A percentile compares a stretch with the other conserved stretches of the same genome.
Evolutionary conservation across 225 moss, liverwort and hornwort genomes (phyloP).

Genomic region (Sphagnum contortum): DNA sequence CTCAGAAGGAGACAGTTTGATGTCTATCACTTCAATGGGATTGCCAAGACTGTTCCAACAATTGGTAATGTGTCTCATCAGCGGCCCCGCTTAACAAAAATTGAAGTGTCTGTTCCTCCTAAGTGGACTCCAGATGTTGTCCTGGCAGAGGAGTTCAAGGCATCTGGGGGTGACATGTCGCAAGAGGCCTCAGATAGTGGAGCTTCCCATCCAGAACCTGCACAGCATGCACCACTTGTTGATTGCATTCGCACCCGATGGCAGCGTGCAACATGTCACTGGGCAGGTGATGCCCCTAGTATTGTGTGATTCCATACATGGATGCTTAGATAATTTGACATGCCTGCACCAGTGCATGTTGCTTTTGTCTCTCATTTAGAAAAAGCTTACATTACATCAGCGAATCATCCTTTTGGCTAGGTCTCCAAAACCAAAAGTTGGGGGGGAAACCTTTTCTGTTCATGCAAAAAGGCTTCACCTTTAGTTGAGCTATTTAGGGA

Average conservation of each 20-base stretch:
- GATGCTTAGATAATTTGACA: too few species aligned
- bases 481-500: too few species aligned
- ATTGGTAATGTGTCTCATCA: slow-evolving; percentile 63
- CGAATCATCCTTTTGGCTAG: too few species aligned
- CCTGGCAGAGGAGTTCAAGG: slow-evolving; percentile 67
- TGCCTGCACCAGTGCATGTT: too few species aligned
- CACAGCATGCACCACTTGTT: slow-evolving; percentile 95
- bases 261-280: slow-evolving; percentile 94
- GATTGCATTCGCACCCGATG: slow-evolving; percentile 97
- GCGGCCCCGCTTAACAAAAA: slow-evolving; percentile 63
- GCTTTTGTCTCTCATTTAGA: too few species aligned
- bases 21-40: slow-evolving; percentile 92
- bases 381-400: too few species aligned
- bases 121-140: slow-evolving; percentile 94
- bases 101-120: slow-evolving; percentile 86
- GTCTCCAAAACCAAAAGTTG: too few species aligned
- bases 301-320: slow-evolving; percentile 53
- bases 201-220: slow-evolving; percentile 41
- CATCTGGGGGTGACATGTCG: slow-evolving; percentile 18
- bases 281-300: slow-evolving; percentile 89
- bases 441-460: too few species aligned
- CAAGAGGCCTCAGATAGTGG: slow-evolving; percentile 23
- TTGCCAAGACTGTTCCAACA: slow-evolving; percentile 84
- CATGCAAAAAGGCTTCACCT: too few species aligned
- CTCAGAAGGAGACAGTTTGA: slow-evolving; percentile 77